Evolutionary conservation across 1,139 yeast genomes (phyloP), one percentile per base, ranked within the genome.

Genomic region (Debaryomyces fabryi): DNA sequence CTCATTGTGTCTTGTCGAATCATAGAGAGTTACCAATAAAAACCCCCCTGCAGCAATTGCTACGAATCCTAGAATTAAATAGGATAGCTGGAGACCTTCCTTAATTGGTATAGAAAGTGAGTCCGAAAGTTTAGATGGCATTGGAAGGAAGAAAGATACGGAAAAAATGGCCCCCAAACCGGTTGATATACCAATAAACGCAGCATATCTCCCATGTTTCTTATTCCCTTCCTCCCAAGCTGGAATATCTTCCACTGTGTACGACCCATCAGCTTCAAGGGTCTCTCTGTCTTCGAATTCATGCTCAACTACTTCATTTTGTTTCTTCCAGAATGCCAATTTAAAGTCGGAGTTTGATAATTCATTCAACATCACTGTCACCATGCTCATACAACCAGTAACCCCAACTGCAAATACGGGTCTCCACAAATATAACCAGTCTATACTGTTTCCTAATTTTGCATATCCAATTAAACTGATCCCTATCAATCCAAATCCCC

Each of bases 121-220:
- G 10, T 63, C 59, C 15, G 67, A 68, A 46, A 76, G 64, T 39
- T 63, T 67, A 2, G 75, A 74, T 1, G 84, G 85, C 33, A 76
- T 62, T 4, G 86, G 74, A 27, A 82, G 62, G 45, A 79, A 76
- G 35, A 69, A 63, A 0, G 78, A 64, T 1, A 82, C 86, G 0
- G 86, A 70, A 53, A 81, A 79, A 1, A 82, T 76, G 0, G 92
- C 93, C 35, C 93, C 93, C 10, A 83, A 58, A 0, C 92, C 92
- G 10, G 88, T 74, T 42, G 79, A 69, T 3, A 84, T 62, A 0
- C 92, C 92, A 42, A 86, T 76, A 37, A 83, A 57, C 0, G 89
- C 86, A 0, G 87, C 76, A 49, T 76, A 68, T 54, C 76, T 79
- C 2, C 89, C 89, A 55, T 78, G 81, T 48, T 69, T 70, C 16